These are phyloP conservation scores for Wilcoxina mikolae DNA, from an alignment of 495 filamentous ascomycete genomes.

Conservation along the genomic window DNA sequence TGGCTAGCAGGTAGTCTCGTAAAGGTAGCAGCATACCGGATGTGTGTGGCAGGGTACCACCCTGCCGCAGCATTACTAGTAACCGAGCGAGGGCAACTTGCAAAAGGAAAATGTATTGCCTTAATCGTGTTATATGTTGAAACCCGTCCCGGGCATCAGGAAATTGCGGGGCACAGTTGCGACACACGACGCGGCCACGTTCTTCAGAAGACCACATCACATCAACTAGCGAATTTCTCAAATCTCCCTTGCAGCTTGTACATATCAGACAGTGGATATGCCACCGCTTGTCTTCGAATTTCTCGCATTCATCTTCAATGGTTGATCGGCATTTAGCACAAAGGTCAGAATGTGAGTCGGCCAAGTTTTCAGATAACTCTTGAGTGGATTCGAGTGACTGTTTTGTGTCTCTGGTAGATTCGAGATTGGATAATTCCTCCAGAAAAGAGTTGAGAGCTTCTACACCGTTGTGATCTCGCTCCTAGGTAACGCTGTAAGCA, in stretches of 20 bases:
- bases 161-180: conserved; percentile 43
- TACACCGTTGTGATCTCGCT: conserved; percentile 59
- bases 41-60: conserved; percentile 60
- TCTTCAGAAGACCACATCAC: conserved; percentile 46
- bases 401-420: conserved; percentile 54
- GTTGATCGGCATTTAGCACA: conserved; percentile 68
- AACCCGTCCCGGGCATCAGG: conserved; percentile 42
- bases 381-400: conserved; percentile 56
- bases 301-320: conserved; percentile 84
- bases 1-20: background rate
- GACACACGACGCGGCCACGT: conserved; percentile 54
- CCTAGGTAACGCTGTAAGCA: conserved; percentile 30
- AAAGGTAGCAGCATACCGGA: conserved; percentile 37
- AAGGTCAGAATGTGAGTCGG: conserved; percentile 66
- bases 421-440: conserved; percentile 58
- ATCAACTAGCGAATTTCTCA: conserved; percentile 48
- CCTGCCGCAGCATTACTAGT: conserved; percentile 68
- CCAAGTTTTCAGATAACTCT: conserved; percentile 51
- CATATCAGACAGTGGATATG: conserved; percentile 70
- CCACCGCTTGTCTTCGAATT: conserved; percentile 59
- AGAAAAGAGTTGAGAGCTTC: conserved; percentile 71
- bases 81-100: conserved; percentile 82
- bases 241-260: conserved; percentile 54
- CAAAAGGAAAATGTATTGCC: conserved; percentile 87
- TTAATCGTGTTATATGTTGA: conserved; percentile 58